phyloP scores from a whole-genome alignment of 176 grass and related monocot species.

The Zea mays region Zm-B73-REFERENCE-NAM-5.0 NC_050096.1:42009001-42009500 shows the following conservation, averaged over 20 bases:
- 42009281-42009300: too few species aligned
- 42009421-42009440: too few species aligned
- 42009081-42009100: constrained; percentile 39
- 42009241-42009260: constrained; percentile 26
- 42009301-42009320: too few species aligned
- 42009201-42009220: background rate
- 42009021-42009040: constrained; percentile 23
- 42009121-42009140: background rate
- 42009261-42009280: constrained; percentile 15
- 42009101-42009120: background rate
- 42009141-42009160: constrained; percentile 2
- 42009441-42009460: too few species aligned
- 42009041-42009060: constrained; percentile 31
- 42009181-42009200: constrained; percentile 13
- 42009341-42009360: too few species aligned
- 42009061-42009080: constrained; percentile 29
- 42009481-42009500: too few species aligned
- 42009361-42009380: too few species aligned
- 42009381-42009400: too few species aligned
- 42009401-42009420: too few species aligned
- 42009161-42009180: constrained; percentile 10
- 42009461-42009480: too few species aligned
- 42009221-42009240: background rate
- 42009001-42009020: constrained; percentile 7
- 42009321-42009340: too few species aligned